These are phyloP conservation scores for Fusarium staphyleae DNA, from an alignment of 2,329 filamentous ascomycete genomes.

Conservation along the genomic window DNA sequence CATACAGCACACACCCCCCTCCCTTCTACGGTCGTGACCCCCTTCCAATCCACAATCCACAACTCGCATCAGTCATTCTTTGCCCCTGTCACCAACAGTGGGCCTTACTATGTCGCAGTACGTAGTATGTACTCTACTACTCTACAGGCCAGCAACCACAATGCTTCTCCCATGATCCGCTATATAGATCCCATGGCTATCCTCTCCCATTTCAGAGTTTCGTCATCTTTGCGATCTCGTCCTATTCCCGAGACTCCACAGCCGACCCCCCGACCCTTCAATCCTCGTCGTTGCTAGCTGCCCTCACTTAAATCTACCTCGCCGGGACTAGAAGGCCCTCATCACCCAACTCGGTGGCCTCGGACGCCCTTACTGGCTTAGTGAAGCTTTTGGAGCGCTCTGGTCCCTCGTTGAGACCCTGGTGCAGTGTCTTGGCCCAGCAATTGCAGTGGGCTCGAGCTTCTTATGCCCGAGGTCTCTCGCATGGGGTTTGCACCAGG, in stretches of 20 bases:
- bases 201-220: constrained; percentile 34
- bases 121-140: too few species aligned
- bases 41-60: constrained; percentile 26
- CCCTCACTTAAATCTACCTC: constrained; percentile 34
- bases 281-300: constrained; percentile 23
- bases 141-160: constrained; percentile 19
- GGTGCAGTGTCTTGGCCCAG: constrained; percentile 50
- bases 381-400: constrained; percentile 30
- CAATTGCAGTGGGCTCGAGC: constrained; percentile 51
- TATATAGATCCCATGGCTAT: constrained; percentile 40
- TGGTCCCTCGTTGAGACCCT: constrained; percentile 48
- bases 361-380: constrained; percentile 35
- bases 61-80: constrained; percentile 32
- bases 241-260: constrained; percentile 34
- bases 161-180: constrained; percentile 28
- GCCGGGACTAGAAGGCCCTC: constrained; percentile 36
- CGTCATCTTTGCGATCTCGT: constrained; percentile 37
- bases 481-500: constrained; percentile 48
- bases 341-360: constrained; percentile 38
- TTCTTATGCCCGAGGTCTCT: constrained; percentile 50
- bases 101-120: constrained; percentile 33
- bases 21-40: constrained; percentile 19
- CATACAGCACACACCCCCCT: constrained; percentile 25
- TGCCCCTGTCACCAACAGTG: constrained; percentile 36
- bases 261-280: constrained; percentile 20